These are phyloP conservation scores for Lipomyces anomalus DNA, from an alignment of 805 yeast species.

Conservation along the genomic window DNA sequence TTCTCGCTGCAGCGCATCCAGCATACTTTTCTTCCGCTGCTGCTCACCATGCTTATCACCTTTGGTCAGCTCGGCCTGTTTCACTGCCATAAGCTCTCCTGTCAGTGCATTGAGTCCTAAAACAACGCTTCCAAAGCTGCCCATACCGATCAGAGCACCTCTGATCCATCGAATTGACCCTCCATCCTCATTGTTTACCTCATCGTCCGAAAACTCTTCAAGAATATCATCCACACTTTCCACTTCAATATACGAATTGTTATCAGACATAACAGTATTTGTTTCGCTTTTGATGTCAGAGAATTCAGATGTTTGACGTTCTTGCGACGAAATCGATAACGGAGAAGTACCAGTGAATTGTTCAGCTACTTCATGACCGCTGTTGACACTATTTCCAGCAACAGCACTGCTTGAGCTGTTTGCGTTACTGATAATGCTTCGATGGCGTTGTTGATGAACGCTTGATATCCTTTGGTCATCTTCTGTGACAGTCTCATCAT, in stretches of 20 bases:
- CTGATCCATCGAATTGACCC: slow-evolving; percentile 84
- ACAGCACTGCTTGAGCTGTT: too few relatives aligned
- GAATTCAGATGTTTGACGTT: slow-evolving; percentile 4
- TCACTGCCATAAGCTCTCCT: slow-evolving; percentile 96
- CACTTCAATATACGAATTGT: slow-evolving; percentile 21
- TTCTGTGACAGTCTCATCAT: too few relatives aligned
- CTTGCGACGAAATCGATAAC: background rate
- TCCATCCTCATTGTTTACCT: slow-evolving; percentile 35
- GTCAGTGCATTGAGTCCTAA: slow-evolving; percentile 86
- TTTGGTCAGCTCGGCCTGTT: slow-evolving; percentile 65
- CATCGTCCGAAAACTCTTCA: slow-evolving; percentile 24
- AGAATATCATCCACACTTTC: slow-evolving; percentile 20
- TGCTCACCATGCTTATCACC: slow-evolving; percentile 27
- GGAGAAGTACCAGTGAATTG: background rate
- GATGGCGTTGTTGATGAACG: too few relatives aligned
- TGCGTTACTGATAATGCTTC: too few relatives aligned
- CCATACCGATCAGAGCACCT: slow-evolving; percentile 91
- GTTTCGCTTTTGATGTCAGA: slow-evolving; percentile 9
- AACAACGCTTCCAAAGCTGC: slow-evolving; percentile 90
- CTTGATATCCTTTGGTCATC: too few relatives aligned
- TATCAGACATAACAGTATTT: slow-evolving; percentile 17
- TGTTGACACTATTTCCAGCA: too few relatives aligned
- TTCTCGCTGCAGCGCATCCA: slow-evolving; percentile 73
- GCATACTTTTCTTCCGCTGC: slow-evolving; percentile 48
- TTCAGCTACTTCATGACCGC: slow-evolving; percentile 1